Conservation (phyloP, 805 yeast genomes). For the Zygosaccharomyces gambellarensis region DNA sequence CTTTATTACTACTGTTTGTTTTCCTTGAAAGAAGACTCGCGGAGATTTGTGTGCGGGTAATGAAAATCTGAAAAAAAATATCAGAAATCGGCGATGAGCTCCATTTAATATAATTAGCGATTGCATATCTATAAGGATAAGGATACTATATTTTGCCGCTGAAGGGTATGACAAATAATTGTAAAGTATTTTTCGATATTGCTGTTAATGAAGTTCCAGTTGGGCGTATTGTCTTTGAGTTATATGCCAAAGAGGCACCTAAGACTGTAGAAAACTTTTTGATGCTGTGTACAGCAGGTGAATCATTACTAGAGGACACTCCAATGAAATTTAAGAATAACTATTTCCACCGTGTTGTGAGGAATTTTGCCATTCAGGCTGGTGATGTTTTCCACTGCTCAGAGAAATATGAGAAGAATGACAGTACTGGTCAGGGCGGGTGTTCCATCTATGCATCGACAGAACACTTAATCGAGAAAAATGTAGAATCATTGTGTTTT, state of each 20-base stretch:
- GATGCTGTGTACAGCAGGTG: slow-evolving; percentile 41
- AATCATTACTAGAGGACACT: slow-evolving; percentile 19
- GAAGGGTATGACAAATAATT: slow-evolving; percentile 2
- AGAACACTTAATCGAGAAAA: slow-evolving; percentile 15
- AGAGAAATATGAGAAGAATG: slow-evolving; percentile 18
- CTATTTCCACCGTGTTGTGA: slow-evolving; percentile 57
- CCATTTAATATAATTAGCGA: not conserved
- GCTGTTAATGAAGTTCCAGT: slow-evolving; percentile 37
- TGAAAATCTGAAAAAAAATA: not conserved
- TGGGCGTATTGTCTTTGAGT: slow-evolving; percentile 61
- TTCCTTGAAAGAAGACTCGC: not conserved
- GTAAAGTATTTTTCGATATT: slow-evolving; percentile 46
- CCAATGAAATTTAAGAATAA: slow-evolving; percentile 39
- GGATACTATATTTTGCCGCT: not conserved
- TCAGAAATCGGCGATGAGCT: not conserved
- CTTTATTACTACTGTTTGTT: not conserved
- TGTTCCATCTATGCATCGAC: slow-evolving; percentile 39
- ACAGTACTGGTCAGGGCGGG: slow-evolving; percentile 42
- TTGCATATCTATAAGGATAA: not conserved
- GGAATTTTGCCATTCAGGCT: slow-evolving; percentile 66
- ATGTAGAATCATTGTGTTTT: slow-evolving; percentile 25
- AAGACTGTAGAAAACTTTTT: slow-evolving; percentile 48
- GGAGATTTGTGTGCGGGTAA: slow-evolving; percentile 2
- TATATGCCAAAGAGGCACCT: slow-evolving; percentile 50
- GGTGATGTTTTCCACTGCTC: slow-evolving; percentile 53